Evolutionary conservation across 2,329 filamentous ascomycete species (phyloP), one percentile per base, ranked within the genome.

Genomic region (Pyrenophora tritici-repentis): DNA sequence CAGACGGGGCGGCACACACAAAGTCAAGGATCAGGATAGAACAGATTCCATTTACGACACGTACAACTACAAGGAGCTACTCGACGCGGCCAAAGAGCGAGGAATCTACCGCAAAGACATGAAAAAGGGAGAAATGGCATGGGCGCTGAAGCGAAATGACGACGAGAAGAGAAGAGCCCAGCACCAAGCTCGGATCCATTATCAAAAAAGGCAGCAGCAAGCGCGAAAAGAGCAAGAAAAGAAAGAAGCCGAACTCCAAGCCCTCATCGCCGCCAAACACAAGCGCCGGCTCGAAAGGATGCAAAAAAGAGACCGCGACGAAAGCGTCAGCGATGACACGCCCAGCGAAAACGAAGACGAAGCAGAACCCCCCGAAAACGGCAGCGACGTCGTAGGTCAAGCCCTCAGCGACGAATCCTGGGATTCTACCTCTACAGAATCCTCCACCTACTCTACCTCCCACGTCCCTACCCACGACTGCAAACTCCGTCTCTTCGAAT

Each of bases 31-130:
- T 6, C 38, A 61, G 16, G 49, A 71, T 41, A 42, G 42, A 7
- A 72, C 70, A 0, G 42, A 62, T n/a, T 70, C 68, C 5, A 53
- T 64, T 7, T 72, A 64, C 51, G 70, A 73, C 33, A 42, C 58
- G 3, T 59, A 55, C 38, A 61, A 56, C 29, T 61, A 66, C 33
- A 52, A 54, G 17, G 61, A 66, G 22, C 63, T 73, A 0, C 41
- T 59, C 6, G 29, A 42, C 13, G 57, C 56, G 4, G 50, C 57
- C 6, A 62, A 58, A 13, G 63, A 58, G n/a, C 56, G 57, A 2
- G 50, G 56, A 9, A 40, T 67, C 38, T 68, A 59, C n/a, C 40
- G 55, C 10, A 68, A 70, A 29, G 67, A 71, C 22, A 66, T 70
- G 63, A 63, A 59, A 38, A 72, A 72, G 37, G 50, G 50, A 22